Base-by-base conservation (phyloP, 2,329 filamentous ascomycete genomes). In the Venturia carpophila region DNA sequence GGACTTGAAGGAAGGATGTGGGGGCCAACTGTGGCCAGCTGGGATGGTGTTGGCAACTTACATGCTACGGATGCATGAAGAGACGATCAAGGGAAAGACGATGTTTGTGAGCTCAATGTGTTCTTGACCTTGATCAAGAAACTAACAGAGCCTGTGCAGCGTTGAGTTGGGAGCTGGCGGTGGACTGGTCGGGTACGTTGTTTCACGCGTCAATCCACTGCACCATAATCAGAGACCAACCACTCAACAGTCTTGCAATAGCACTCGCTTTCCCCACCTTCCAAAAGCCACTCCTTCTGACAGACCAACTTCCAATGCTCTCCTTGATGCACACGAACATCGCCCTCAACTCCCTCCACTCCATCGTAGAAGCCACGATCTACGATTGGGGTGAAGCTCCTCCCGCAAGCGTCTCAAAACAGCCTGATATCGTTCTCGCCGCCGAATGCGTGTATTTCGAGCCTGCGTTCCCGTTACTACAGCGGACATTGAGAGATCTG, bases 401-500 rank as follows among this genome's bases (percentile, higher is more conserved):
- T 41, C 73, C 77, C 67, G 64, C 75, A 66, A 64, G 70, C 65
- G 68, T 79, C 62, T 76, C 80, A 64, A 79, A 81, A 69, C 83
- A 84, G 68, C 91, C 92, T 21, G 86, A 92, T 71, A 81, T 96
- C 65, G 87, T 99, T 65, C 83, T 97, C n/a, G 94, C 94, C 3
- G 93, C 92, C 49, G 94, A 97, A 75, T 97, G 93, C 77, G 92
- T 96, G 61, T 99, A 97, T 79, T 96, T 96, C 75, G 94, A 97
- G 76, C 92, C 93, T 2, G 91, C 94, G 0, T 97, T 97, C 73
- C 92, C 93, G 39, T 80, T 97, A 42, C 82, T 99, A 60, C 83
- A 94, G 72, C 79, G 86, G 68, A 97, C 93, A 6, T 78, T 97
- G 69, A 80, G 84, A 66, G 86, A 90, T 68, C 80, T 97, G 60